A percentile compares a stretch with the other conserved stretches of the same genome.
Evolutionary conservation across 148 eudicot genomes (phyloP).

Genomic region (Heliamphora exappendiculata): DNA sequence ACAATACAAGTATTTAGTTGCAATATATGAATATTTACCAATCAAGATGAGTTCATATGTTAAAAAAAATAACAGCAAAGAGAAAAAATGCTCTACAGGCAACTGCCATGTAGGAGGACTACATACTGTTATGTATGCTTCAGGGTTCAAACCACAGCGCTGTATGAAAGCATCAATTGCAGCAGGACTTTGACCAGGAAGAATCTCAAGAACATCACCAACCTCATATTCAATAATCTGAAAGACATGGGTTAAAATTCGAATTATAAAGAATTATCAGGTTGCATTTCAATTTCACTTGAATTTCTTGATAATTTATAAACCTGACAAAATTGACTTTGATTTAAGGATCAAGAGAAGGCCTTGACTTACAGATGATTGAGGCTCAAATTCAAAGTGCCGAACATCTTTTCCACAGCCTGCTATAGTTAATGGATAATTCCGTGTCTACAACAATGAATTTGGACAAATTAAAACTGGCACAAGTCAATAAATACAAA

Average conservation of each 20-base stretch:
- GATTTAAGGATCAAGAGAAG: conserved; percentile 2
- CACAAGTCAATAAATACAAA: background rate
- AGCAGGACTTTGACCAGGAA: conserved; percentile 76
- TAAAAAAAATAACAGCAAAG: background rate
- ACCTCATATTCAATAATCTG: conserved; percentile 76
- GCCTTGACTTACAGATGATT: conserved; percentile 53
- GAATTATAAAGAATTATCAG: conserved; percentile 1
- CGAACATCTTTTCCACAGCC: conserved; percentile 72
- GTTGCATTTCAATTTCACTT: background rate
- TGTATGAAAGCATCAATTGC: conserved; percentile 72
- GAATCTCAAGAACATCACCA: conserved; percentile 85
- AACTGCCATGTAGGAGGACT: conserved; percentile 4
- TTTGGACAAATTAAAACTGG: conserved; percentile 9
- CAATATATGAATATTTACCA: background rate
- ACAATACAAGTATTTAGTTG: background rate
- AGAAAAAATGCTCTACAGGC: background rate
- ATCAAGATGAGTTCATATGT: background rate
- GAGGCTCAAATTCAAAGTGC: conserved; percentile 77
- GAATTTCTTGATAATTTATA: background rate
- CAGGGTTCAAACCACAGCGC: conserved; percentile 78
- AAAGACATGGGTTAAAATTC: conserved; percentile 11
- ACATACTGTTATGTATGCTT: conserved; percentile 67
- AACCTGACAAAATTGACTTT: background rate
- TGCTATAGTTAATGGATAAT: conserved; percentile 45
- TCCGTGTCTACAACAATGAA: conserved; percentile 41